phyloP scores from a whole-genome alignment of 139 green algal genomes.

The Ostreobium quekettii region DNA sequence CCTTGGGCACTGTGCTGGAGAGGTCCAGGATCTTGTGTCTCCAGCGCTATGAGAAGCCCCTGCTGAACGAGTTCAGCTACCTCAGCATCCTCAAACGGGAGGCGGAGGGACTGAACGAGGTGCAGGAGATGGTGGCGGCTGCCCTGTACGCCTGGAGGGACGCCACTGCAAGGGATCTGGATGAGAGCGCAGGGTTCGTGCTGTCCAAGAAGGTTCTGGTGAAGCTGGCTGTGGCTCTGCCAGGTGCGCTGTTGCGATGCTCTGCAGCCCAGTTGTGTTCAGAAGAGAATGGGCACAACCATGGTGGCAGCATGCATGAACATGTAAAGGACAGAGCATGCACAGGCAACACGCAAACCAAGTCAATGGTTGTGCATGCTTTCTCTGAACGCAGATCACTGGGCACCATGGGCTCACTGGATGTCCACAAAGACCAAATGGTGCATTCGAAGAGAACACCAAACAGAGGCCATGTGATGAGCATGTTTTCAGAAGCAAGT shows the following conservation, averaged over 20 bases:
- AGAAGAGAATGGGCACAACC: too few relatives aligned
- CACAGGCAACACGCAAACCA: too few relatives aligned
- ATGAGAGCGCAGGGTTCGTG: slow-evolving; percentile 82
- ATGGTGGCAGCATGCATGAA: too few relatives aligned
- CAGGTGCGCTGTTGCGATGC: slow-evolving; percentile 19
- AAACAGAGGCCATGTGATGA: too few relatives aligned
- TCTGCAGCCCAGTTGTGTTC: too few relatives aligned
- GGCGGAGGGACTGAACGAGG: slow-evolving; percentile 23
- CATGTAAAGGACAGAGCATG: too few relatives aligned
- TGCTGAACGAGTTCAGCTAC: slow-evolving; percentile 25
- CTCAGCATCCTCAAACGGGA: slow-evolving; percentile 24
- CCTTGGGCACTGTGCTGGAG: slow-evolving; percentile 61
- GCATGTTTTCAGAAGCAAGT: too few relatives aligned
- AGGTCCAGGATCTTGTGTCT: slow-evolving; percentile 62
- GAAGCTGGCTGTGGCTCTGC: slow-evolving; percentile 43
- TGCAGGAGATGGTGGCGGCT: slow-evolving; percentile 52
- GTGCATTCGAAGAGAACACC: too few relatives aligned
- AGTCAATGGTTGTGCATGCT: too few relatives aligned
- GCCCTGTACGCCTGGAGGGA: slow-evolving; percentile 70
- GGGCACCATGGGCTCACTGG: too few relatives aligned
- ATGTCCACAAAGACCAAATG: too few relatives aligned
- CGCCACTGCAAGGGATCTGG: slow-evolving; percentile 41
- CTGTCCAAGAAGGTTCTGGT: slow-evolving; percentile 65
- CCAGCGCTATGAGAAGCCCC: slow-evolving; percentile 65
- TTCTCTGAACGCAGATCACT: too few relatives aligned